Evolutionary conservation across 768 basidiomycete genomes (phyloP).

Genomic region (Clavulina sp.): DNA sequence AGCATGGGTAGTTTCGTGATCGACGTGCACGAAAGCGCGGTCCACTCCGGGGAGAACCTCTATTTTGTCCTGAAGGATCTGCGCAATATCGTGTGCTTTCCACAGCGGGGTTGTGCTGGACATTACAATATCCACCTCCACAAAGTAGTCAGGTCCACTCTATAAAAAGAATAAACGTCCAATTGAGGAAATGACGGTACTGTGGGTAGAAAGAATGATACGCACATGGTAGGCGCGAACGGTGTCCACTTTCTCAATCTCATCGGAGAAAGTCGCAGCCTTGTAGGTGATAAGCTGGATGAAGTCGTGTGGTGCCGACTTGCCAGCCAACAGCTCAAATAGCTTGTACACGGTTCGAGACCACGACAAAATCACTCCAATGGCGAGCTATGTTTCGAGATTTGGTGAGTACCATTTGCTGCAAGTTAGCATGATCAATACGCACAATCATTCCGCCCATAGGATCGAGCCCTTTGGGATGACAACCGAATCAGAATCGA

Average conservation of each 20-base stretch:
- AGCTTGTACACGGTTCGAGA: conserved; percentile 53
- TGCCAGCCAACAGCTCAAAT: conserved; percentile 79
- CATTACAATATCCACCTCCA: conserved; percentile 93
- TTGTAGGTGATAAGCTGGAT: conserved; percentile 87
- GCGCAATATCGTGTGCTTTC: conserved; percentile 71
- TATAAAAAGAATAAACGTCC: too few relatives aligned
- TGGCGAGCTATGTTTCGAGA: conserved; percentile 37
- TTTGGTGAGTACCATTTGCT: conserved; percentile 1
- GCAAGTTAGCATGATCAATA: too few relatives aligned
- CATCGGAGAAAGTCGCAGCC: conserved; percentile 69
- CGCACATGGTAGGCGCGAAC: conserved; percentile 82
- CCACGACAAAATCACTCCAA: conserved; percentile 72
- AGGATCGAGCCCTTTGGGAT: conserved; percentile 60
- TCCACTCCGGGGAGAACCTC: conserved; percentile 82
- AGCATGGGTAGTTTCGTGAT: conserved; percentile 77
- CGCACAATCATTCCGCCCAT: conserved; percentile 54
- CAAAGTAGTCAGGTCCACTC: conserved; percentile 44
- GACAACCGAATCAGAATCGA: not conserved
- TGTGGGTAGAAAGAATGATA: conserved; percentile 6
- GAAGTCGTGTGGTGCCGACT: conserved; percentile 82
- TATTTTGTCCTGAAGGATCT: conserved; percentile 73
- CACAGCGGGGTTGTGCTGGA: conserved; percentile 72
- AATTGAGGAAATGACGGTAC: too few relatives aligned
- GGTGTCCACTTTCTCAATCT: conserved; percentile 77
- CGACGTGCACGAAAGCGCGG: conserved; percentile 87